These are phyloP conservation scores for Umbelopsis ramanniana DNA, from an alignment of 192 early-diverging fungal genomes.

Conservation along the genomic window DNA sequence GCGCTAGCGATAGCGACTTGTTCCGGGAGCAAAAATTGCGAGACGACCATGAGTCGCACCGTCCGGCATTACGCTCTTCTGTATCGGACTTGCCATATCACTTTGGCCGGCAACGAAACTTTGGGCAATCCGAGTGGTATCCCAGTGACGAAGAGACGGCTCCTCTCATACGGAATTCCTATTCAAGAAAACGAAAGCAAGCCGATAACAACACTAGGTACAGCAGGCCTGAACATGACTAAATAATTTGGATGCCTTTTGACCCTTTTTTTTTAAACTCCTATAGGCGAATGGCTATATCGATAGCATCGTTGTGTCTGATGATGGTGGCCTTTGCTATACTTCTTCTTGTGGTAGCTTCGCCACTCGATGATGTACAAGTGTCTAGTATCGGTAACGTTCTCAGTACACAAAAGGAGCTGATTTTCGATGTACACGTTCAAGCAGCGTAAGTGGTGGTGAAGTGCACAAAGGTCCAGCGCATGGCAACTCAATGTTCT, in stretches of 20 bases:
- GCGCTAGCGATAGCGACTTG: constrained; percentile 8
- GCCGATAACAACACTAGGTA: constrained; percentile 25
- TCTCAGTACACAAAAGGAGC: constrained; percentile 65
- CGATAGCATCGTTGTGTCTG: not conserved
- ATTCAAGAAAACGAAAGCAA: constrained; percentile 24
- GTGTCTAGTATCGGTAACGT: constrained; percentile 57
- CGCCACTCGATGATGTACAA: constrained; percentile 28
- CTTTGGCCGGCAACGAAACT: constrained; percentile 23
- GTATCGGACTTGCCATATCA: constrained; percentile 31
- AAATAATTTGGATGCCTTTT: too few species aligned
- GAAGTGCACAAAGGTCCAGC: too few species aligned
- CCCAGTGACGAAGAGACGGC: constrained; percentile 33
- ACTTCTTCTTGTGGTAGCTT: constrained; percentile 24
- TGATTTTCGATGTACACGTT: constrained; percentile 68
- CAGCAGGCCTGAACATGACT: not conserved
- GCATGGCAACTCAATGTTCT: too few species aligned
- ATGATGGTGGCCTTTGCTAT: constrained; percentile 4
- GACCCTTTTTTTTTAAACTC: too few species aligned
- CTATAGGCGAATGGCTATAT: constrained; percentile 21
- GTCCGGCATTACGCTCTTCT: constrained; percentile 35
- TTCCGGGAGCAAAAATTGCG: constrained; percentile 11
- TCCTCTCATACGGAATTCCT: constrained; percentile 22
- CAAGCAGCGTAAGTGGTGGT: constrained; percentile 44
- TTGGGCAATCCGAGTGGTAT: constrained; percentile 32
- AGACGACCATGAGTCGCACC: constrained; percentile 19